These are phyloP conservation scores for Salvia splendens DNA, from an alignment of 257 asterid species.

Conservation along the genomic window DNA sequence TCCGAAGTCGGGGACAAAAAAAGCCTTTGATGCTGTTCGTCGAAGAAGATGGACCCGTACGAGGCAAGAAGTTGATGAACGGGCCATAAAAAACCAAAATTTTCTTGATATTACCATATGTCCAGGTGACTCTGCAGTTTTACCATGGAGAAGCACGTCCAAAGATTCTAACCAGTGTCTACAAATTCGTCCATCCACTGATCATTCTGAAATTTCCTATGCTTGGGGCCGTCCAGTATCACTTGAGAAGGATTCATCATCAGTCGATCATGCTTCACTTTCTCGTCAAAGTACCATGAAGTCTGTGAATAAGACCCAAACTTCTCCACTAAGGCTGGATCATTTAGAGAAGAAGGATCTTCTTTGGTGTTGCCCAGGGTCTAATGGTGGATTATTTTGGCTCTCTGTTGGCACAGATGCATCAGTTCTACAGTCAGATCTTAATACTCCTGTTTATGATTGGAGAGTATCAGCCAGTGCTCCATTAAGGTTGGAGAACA, in stretches of 20 bases:
- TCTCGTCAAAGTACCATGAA: conserved; percentile 71
- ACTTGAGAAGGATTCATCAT: conserved; percentile 69
- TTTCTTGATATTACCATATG: conserved; percentile 45
- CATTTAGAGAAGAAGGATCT: conserved; percentile 88
- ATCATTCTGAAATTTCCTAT: conserved; percentile 55
- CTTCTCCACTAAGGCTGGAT: conserved; percentile 73
- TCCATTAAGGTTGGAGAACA: conserved; percentile 89
- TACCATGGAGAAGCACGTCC: conserved; percentile 89
- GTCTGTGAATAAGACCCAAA: conserved; percentile 49
- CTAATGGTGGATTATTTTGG: conserved; percentile 78
- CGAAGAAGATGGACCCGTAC: conserved; percentile 68
- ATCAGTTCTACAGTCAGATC: conserved; percentile 88
- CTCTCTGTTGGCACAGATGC: conserved; percentile 87
- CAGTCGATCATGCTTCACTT: conserved; percentile 61
- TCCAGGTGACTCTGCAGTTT: conserved; percentile 63
- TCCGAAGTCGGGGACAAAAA: conserved; percentile 53
- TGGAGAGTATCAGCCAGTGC: conserved; percentile 92
- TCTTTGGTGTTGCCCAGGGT: conserved; percentile 82
- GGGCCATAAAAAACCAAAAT: conserved; percentile 36
- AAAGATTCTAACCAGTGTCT: conserved; percentile 66
- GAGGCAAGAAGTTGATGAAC: conserved; percentile 51
- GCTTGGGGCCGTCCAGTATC: conserved; percentile 87
- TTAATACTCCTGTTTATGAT: conserved; percentile 84
- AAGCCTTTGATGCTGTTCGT: conserved; percentile 56
- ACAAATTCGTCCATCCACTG: conserved; percentile 79